Conservation (phyloP, 2,329 filamentous ascomycete genomes). For the Scedosporium dehoogii region DNA sequence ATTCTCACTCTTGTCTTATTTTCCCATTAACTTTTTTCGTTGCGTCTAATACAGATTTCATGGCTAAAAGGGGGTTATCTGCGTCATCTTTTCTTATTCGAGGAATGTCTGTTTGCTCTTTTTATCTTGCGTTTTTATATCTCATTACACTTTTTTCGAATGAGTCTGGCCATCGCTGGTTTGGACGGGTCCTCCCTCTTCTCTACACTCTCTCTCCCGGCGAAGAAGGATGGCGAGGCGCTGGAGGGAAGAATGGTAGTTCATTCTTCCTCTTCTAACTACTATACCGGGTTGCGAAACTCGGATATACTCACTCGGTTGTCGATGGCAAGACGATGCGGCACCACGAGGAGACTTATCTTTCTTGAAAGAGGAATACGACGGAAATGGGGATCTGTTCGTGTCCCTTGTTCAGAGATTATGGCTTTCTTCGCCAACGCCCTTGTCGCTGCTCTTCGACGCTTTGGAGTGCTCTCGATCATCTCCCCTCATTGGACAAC, state of each 20-base stretch:
- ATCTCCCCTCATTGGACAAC: too few relatives aligned
- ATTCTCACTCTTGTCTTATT: constrained; percentile 19
- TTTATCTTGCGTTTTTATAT: neutral
- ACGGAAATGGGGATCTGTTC: neutral
- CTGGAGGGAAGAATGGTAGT: too few relatives aligned
- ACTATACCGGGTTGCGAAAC: too few relatives aligned
- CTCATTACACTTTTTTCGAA: too few relatives aligned
- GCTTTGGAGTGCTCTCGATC: too few relatives aligned
- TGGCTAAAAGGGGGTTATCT: neutral
- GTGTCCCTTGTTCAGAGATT: neutral
- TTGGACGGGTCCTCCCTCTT: too few relatives aligned
- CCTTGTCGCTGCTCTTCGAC: neutral
- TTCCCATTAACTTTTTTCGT: constrained; percentile 3
- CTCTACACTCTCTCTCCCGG: too few relatives aligned
- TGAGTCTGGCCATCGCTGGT: too few relatives aligned
- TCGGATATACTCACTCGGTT: too few relatives aligned
- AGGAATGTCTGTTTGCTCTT: neutral
- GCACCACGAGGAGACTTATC: neutral
- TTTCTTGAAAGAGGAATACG: neutral
- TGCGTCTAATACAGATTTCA: constrained; percentile 2
- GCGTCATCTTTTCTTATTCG: neutral
- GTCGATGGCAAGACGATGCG: too few relatives aligned
- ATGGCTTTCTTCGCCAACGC: neutral
- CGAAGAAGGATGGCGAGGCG: too few relatives aligned
- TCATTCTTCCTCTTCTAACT: too few relatives aligned